phyloP scores from a whole-genome alignment of 331 rosid genomes.

The Saraca asoca region DNA sequence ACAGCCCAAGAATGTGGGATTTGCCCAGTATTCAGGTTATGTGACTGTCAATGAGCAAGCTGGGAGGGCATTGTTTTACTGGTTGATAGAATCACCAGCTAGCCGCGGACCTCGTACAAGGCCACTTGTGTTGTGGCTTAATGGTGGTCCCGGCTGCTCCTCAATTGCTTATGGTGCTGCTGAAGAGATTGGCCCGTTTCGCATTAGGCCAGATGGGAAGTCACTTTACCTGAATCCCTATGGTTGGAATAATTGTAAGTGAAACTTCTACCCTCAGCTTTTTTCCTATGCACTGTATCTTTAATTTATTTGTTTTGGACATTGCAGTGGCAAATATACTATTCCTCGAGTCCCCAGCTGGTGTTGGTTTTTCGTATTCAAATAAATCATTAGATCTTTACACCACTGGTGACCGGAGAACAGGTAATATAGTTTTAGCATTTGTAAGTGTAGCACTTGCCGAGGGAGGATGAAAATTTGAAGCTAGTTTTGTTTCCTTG shows the following conservation, averaged over 20 bases:
- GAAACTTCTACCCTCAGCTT: neutral
- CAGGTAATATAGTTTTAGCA: conserved; percentile 53
- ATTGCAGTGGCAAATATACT: conserved; percentile 86
- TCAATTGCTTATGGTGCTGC: conserved; percentile 96
- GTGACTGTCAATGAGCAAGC: conserved; percentile 71
- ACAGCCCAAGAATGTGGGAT: conserved; percentile 71
- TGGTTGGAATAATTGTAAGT: conserved; percentile 90
- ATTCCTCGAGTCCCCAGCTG: conserved; percentile 95
- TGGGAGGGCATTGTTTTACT: conserved; percentile 91
- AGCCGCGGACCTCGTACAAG: conserved; percentile 58
- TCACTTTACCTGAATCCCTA: conserved; percentile 81
- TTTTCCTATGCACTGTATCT: neutral
- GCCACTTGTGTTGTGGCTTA: conserved; percentile 93
- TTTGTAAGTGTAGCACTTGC: neutral
- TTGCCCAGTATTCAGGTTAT: conserved; percentile 84
- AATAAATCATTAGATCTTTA: conserved; percentile 78
- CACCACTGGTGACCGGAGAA: conserved; percentile 77
- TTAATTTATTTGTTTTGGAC: conserved; percentile 27
- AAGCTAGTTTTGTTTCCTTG: conserved; percentile 22
- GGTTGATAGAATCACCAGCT: conserved; percentile 76
- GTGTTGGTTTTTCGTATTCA: conserved; percentile 90
- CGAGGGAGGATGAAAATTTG: neutral
- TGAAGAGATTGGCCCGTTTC: conserved; percentile 94
- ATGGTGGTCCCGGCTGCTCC: conserved; percentile 98
- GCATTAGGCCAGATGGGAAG: conserved; percentile 72